Evolutionary conservation across 352 stramenopile species (phyloP).

Genomic region (Pythium oligandrum): DNA sequence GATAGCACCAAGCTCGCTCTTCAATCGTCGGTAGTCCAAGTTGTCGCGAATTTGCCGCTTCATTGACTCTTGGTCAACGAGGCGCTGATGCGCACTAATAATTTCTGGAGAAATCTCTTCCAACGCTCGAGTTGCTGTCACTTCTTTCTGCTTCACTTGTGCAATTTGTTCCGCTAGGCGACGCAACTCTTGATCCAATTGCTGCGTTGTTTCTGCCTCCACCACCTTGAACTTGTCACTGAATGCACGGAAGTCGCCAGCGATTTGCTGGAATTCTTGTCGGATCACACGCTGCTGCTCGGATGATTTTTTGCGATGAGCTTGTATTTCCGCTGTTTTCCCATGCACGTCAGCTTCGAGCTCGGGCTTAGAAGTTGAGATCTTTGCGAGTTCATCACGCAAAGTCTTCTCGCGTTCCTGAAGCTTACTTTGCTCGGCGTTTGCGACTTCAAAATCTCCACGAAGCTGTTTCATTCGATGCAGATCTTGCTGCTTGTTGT

Average conservation of each 20-base stretch:
- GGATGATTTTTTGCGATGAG: slow-evolving; percentile 18
- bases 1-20: slow-evolving; percentile 45
- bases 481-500: slow-evolving; percentile 48
- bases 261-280: slow-evolving; percentile 32
- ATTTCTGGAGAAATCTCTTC: slow-evolving; percentile 51
- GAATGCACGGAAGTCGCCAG: slow-evolving; percentile 39
- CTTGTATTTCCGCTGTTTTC: slow-evolving; percentile 39
- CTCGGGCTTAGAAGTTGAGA: slow-evolving; percentile 33
- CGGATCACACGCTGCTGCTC: slow-evolving; percentile 16
- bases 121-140: slow-evolving; percentile 27
- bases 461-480: slow-evolving; percentile 38
- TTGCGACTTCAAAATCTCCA: slow-evolving; percentile 41
- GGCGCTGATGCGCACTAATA: slow-evolving; percentile 21
- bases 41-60: slow-evolving; percentile 80
- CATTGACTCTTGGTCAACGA: slow-evolving; percentile 46
- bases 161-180: slow-evolving; percentile 32
- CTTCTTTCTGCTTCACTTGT: slow-evolving; percentile 40
- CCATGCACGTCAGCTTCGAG: slow-evolving; percentile 35
- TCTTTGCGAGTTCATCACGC: slow-evolving; percentile 32
- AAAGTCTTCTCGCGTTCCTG: slow-evolving; percentile 53
- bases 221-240: slow-evolving; percentile 38
- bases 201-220: slow-evolving; percentile 29
- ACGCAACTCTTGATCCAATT: slow-evolving; percentile 40
- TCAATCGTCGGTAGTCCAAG: slow-evolving; percentile 53
- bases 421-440: slow-evolving; percentile 42